A percentile compares a stretch with the other conserved stretches of the same genome.
Conservation (phyloP, 2,329 filamentous ascomycete species). For the Phyllosticta ampelicida region DNA sequence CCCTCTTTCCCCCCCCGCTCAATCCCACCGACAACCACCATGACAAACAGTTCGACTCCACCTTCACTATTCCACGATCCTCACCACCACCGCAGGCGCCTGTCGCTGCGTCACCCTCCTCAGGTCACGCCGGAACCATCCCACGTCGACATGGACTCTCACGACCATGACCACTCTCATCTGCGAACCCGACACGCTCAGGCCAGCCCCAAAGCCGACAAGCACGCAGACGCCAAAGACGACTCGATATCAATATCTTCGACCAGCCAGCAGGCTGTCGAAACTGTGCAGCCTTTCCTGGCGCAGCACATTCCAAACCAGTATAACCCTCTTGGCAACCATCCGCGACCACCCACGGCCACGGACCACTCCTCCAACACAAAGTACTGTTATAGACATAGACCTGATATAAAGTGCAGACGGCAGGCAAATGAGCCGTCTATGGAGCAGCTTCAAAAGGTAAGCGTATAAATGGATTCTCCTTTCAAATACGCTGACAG, state of each 20-base stretch:
- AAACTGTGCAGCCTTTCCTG: conserved; percentile 79
- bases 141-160: not conserved
- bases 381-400: conserved; percentile 91
- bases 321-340: conserved; percentile 61
- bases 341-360: conserved; percentile 26
- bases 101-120: conserved; percentile 9
- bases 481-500: conserved; percentile 17
- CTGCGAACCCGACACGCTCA: conserved; percentile 21
- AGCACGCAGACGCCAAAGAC: conserved; percentile 19
- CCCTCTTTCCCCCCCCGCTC: no score
- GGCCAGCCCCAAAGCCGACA: conserved; percentile 13
- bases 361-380: conserved; percentile 50
- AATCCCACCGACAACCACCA: not conserved
- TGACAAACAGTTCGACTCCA: conserved; percentile 7
- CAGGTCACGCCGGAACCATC: not conserved
- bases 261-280: conserved; percentile 53
- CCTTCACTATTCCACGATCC: conserved; percentile 10
- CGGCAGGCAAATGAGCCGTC: conserved; percentile 88
- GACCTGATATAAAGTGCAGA: conserved; percentile 86
- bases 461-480: conserved; percentile 34
- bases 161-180: conserved; percentile 17
- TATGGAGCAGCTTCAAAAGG: conserved; percentile 88
- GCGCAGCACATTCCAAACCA: conserved; percentile 81
- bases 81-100: conserved; percentile 5
- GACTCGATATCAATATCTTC: conserved; percentile 31